Evolutionary conservation across 805 yeast genomes (phyloP).

Genomic region (Cyberlindnera mrakii): DNA sequence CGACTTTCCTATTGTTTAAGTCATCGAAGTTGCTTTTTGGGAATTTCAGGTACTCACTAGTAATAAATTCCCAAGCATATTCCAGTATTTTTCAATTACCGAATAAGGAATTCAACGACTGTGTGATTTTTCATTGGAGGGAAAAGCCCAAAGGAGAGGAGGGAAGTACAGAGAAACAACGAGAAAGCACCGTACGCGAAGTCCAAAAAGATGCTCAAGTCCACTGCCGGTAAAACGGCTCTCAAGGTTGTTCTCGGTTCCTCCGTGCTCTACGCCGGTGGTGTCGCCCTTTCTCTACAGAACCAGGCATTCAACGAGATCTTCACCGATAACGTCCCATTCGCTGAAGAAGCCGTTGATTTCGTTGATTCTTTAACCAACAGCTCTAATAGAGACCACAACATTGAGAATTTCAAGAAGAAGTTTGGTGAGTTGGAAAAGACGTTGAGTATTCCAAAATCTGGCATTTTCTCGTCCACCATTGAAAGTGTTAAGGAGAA

Average conservation of each 20-base stretch:
- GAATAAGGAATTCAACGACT: conserved; percentile 3
- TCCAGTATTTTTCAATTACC: neutral
- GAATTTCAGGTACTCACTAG: no score
- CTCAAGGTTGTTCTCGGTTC: conserved; percentile 26
- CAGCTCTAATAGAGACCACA: conserved; percentile 21
- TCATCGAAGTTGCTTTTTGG: no score
- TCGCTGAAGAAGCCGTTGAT: conserved; percentile 50
- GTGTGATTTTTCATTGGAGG: conserved; percentile 8
- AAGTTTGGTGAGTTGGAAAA: conserved; percentile 33
- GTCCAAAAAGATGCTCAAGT: conserved; percentile 18
- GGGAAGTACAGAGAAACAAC: neutral
- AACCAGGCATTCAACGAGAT: conserved; percentile 55
- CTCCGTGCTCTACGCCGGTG: conserved; percentile 46
- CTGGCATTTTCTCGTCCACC: conserved; percentile 31
- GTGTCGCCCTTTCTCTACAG: conserved; percentile 50
- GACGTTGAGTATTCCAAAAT: conserved; percentile 33
- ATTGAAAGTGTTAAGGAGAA: conserved; percentile 23
- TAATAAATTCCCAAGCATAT: neutral
- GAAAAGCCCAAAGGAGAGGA: neutral
- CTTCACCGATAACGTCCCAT: conserved; percentile 60
- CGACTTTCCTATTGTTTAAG: no score
- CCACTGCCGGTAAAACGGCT: conserved; percentile 28
- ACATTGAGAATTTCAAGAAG: conserved; percentile 31
- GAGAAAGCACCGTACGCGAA: neutral
- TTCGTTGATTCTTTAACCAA: conserved; percentile 34